Percentiles rank a stretch among this genome's conserved stretches.
Evolutionary conservation across 257 asterid genomes (phyloP).

Genomic region (Gentiana straminea): DNA sequence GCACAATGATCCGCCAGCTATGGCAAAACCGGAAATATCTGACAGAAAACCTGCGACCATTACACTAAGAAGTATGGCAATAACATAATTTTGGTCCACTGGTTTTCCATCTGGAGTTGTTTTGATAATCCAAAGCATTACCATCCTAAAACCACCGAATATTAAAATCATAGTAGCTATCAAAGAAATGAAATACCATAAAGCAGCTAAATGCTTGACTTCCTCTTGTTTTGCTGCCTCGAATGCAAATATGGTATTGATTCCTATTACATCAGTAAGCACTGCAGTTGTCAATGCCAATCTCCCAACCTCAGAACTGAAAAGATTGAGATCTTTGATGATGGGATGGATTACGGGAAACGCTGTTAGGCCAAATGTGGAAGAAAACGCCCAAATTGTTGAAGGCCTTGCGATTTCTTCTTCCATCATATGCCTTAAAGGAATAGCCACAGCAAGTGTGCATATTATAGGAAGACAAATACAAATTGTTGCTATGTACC

Average conservation of each 20-base stretch:
- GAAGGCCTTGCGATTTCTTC: conserved; percentile 21
- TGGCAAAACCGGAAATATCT: conserved; percentile 42
- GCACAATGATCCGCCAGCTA: conserved; percentile 31
- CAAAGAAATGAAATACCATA: conserved; percentile 23
- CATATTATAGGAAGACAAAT: conserved; percentile 25
- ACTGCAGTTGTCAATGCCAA: conserved; percentile 54
- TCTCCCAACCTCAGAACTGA: conserved; percentile 56
- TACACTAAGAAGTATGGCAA: conserved; percentile 22
- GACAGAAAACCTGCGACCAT: conserved; percentile 37
- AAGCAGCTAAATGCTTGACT: conserved; percentile 13
- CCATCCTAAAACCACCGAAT: conserved; percentile 38
- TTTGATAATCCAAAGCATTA: conserved; percentile 44
- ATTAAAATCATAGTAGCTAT: conserved; percentile 19
- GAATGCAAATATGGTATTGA: conserved; percentile 21
- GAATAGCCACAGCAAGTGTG: conserved; percentile 17
- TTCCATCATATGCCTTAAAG: conserved; percentile 20
- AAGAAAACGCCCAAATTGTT: conserved; percentile 43
- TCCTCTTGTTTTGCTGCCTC: conserved; percentile 23
- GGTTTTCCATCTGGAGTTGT: conserved; percentile 47
- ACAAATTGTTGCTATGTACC: conserved; percentile 37
- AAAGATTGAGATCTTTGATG: conserved; percentile 54
- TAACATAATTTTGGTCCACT: conserved; percentile 36
- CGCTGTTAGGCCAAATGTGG: conserved; percentile 51
- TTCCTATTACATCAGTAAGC: conserved; percentile 35
- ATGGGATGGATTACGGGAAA: conserved; percentile 55